Base-by-base conservation (phyloP, 441 rosid species). In the Cnidoscolus chayamansa region DNA sequence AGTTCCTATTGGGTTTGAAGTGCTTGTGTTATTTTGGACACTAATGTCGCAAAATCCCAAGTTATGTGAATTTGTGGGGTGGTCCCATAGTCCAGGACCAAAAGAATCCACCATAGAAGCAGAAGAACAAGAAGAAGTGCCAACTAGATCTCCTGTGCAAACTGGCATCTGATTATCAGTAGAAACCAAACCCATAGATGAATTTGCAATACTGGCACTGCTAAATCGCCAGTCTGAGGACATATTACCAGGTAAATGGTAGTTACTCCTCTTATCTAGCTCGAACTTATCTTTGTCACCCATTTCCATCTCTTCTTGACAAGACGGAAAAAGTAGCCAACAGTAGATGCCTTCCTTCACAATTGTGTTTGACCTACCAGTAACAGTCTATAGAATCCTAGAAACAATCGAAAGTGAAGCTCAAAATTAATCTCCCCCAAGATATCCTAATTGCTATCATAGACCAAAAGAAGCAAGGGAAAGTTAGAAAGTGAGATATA, bases 51-150 rank as follows among this genome's bases (percentile, higher is more conserved):
- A 84, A 87, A 74, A 88, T 35, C 88, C 90, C 75, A 86, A 79
- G 77, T 81, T 80, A 59, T 83, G 95, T 70, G 87, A 76, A 84
- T 67, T 86, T 10, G 80, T 73, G 10, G 85, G 79, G 73, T 93
- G 93, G 71, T 86, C 91, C 98, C 99, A 95, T 51, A 85, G 71
- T 71, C 81, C 81, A 60, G 86, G 85, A 66, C 85, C 84, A 83
- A 84, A 87, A 17, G 97, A 81, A 59, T 89, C 89, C 65, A 81
- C 87, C 92, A 91, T 76, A 25, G 92, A 81, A 84, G 93, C 84
- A 75, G 94, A 84, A 48, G 97, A 84, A 76, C 88, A 87, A 45
- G 90, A 86, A 64, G 92, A 86, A 64, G 92, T 77, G 76, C 96
- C 84, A 81, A 79, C 65, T 56, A 76, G 55, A 69, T 73, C 77